Percentiles rank a stretch among this genome's conserved stretches.
Evolutionary conservation across 805 yeast species (phyloP).

Genomic region (Monosporozyma unispora): DNA sequence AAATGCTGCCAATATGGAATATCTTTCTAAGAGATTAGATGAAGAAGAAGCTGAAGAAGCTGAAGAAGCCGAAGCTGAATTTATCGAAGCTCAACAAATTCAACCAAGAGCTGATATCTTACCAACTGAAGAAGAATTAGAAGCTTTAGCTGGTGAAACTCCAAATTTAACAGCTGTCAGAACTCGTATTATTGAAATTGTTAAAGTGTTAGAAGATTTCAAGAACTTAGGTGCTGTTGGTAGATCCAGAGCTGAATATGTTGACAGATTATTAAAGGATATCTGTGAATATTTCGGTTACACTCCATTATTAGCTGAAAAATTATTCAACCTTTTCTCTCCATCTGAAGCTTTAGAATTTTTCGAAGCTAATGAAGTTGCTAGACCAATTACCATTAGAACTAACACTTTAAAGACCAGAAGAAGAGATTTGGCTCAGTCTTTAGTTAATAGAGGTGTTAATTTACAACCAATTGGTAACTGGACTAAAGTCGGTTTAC

Average conservation of each 20-base stretch:
- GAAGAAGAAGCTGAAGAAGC: slow-evolving; percentile 51
- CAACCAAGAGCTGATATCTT: slow-evolving; percentile 73
- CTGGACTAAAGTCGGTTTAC: slow-evolving; percentile 98
- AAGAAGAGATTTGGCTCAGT: slow-evolving; percentile 92
- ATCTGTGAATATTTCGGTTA: slow-evolving; percentile 92
- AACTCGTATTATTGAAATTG: slow-evolving; percentile 91
- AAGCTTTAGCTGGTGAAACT: slow-evolving; percentile 44
- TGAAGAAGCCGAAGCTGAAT: slow-evolving; percentile 50
- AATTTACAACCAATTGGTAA: slow-evolving; percentile 93
- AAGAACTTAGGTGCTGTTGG: slow-evolving; percentile 77
- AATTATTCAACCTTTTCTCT: slow-evolving; percentile 80
- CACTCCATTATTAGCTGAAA: slow-evolving; percentile 84
- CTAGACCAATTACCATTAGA: slow-evolving; percentile 93
- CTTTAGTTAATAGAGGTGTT: slow-evolving; percentile 92
- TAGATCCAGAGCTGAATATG: slow-evolving; percentile 74
- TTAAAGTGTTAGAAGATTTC: slow-evolving; percentile 88
- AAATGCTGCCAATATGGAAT: slow-evolving; percentile 79
- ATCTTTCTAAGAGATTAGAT: slow-evolving; percentile 58
- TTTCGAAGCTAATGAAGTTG: slow-evolving; percentile 95
- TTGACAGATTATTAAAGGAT: slow-evolving; percentile 69
- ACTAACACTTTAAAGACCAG: slow-evolving; percentile 94
- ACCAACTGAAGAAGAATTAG: slow-evolving; percentile 62
- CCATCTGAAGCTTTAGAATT: slow-evolving; percentile 97
- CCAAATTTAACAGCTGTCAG: slow-evolving; percentile 75
- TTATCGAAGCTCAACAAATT: slow-evolving; percentile 45